Evolutionary conservation across 176 grass and related monocot species (phyloP).

Genomic region (Ensete glaucum): DNA sequence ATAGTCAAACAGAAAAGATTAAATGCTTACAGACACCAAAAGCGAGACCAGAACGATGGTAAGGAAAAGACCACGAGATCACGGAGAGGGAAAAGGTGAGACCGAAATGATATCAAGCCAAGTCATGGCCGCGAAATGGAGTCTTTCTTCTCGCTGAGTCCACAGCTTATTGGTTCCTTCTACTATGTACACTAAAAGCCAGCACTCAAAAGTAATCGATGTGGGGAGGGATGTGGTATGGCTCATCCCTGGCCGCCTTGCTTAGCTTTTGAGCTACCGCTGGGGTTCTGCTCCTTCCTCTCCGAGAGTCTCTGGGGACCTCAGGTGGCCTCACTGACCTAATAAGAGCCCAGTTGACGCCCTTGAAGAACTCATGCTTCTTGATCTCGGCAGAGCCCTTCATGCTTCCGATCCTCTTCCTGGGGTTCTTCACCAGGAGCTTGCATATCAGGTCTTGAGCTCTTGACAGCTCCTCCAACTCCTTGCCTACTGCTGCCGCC

Average conservation of each 20-base stretch:
- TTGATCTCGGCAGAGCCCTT: constrained; percentile 77
- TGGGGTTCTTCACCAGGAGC: constrained; percentile 68
- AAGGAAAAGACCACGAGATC: too few species aligned
- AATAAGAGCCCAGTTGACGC: constrained; percentile 82
- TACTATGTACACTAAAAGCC: background rate
- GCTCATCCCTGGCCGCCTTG: constrained; percentile 48
- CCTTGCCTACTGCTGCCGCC: constrained; percentile 4
- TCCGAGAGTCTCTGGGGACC: constrained; percentile 25
- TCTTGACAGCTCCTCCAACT: constrained; percentile 38
- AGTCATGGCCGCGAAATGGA: too few species aligned
- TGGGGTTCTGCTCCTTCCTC: constrained; percentile 3
- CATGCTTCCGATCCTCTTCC: constrained; percentile 45
- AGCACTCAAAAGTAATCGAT: constrained; percentile 56
- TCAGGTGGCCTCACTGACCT: constrained; percentile 76
- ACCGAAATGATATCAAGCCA: too few species aligned
- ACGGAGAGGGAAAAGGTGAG: too few species aligned
- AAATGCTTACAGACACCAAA: too few species aligned
- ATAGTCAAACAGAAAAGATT: too few species aligned
- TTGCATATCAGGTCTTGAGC: constrained; percentile 63
- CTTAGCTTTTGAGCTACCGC: constrained; percentile 15
- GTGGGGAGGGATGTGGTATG: constrained; percentile 27
- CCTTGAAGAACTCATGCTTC: constrained; percentile 69
- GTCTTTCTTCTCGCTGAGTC: too few species aligned
- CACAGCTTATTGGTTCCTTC: too few species aligned
- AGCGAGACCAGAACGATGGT: too few species aligned